Conservation (phyloP, 2,329 filamentous ascomycete genomes). For the Beauveria sp. region DNA sequence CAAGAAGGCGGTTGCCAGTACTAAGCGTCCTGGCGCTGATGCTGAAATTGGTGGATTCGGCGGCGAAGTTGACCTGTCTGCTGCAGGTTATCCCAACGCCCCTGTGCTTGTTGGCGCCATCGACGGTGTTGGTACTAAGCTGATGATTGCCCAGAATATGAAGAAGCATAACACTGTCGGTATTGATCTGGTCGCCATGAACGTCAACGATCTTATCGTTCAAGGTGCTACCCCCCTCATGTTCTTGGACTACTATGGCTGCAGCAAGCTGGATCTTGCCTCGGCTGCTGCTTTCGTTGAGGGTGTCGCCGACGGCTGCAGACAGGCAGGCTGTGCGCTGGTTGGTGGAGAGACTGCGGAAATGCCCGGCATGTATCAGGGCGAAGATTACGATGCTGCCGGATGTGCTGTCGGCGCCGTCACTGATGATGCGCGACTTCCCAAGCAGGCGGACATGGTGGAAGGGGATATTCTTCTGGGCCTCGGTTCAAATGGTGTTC, state of each 20-base stretch:
- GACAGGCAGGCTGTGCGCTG: slow-evolving; percentile 75
- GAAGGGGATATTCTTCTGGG: slow-evolving; percentile 81
- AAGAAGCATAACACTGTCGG: slow-evolving; percentile 90
- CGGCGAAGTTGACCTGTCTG: slow-evolving; percentile 53
- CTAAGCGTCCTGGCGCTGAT: slow-evolving; percentile 77
- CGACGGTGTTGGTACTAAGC: slow-evolving; percentile 93
- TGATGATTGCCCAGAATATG: slow-evolving; percentile 89
- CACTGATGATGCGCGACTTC: slow-evolving; percentile 60
- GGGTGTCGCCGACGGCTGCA: slow-evolving; percentile 83
- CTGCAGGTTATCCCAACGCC: slow-evolving; percentile 63
- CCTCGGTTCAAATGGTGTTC: slow-evolving; percentile 75
- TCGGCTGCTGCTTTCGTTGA: slow-evolving; percentile 80
- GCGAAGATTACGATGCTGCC: slow-evolving; percentile 86
- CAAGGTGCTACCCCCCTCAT: slow-evolving; percentile 91
- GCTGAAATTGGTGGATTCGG: slow-evolving; percentile 95
- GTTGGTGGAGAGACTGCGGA: slow-evolving; percentile 98
- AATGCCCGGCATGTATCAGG: slow-evolving; percentile 92
- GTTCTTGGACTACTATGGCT: slow-evolving; percentile 98
- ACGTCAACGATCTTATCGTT: slow-evolving; percentile 94
- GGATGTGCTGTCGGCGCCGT: slow-evolving; percentile 87
- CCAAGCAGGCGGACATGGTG: slow-evolving; percentile 66
- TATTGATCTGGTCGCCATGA: slow-evolving; percentile 97
- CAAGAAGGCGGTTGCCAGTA: slow-evolving; percentile 81
- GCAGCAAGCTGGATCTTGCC: slow-evolving; percentile 73
- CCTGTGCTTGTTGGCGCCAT: slow-evolving; percentile 90